Conservation (phyloP, 2,329 filamentous ascomycete species). For the Leptographium flavum region DNA sequence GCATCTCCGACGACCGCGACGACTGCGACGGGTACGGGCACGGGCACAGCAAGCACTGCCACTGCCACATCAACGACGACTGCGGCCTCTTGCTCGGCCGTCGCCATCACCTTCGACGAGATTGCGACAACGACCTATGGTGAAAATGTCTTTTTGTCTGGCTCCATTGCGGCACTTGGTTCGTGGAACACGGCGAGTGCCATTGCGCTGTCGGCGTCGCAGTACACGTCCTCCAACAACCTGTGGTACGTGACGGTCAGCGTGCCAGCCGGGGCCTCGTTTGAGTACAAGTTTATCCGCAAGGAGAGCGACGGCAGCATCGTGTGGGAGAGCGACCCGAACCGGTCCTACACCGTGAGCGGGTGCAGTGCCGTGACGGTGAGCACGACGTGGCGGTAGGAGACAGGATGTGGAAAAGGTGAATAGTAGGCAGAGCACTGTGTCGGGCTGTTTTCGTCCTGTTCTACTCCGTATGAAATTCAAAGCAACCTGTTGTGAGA, state of each 20-base stretch:
- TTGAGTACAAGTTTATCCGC: slow-evolving; percentile 47
- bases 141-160: slow-evolving; percentile 51
- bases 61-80: too few species aligned
- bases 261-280: slow-evolving; percentile 37
- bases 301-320: slow-evolving; percentile 38
- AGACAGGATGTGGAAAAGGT: too few species aligned
- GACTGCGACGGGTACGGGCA: too few species aligned
- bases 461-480: too few species aligned
- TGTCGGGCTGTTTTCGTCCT: too few species aligned
- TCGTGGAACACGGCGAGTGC: slow-evolving; percentile 43
- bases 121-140: slow-evolving; percentile 42
- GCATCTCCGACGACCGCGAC: too few species aligned
- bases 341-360: slow-evolving; percentile 23
- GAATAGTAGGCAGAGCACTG: too few species aligned
- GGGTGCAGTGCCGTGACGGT: too few species aligned
- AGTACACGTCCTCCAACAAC: slow-evolving; percentile 44
- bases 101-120: slow-evolving; percentile 45
- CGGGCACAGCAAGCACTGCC: too few species aligned
- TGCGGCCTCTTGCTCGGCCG: not conserved
- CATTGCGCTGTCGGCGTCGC: slow-evolving; percentile 30
- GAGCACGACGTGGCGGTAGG: too few species aligned
- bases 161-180: slow-evolving; percentile 44
- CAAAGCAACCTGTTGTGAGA: too few species aligned
- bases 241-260: slow-evolving; percentile 45
- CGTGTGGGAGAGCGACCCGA: slow-evolving; percentile 50